Evolutionary conservation across 768 basidiomycete genomes (phyloP).

Genomic region (Piloderma croceum): DNA sequence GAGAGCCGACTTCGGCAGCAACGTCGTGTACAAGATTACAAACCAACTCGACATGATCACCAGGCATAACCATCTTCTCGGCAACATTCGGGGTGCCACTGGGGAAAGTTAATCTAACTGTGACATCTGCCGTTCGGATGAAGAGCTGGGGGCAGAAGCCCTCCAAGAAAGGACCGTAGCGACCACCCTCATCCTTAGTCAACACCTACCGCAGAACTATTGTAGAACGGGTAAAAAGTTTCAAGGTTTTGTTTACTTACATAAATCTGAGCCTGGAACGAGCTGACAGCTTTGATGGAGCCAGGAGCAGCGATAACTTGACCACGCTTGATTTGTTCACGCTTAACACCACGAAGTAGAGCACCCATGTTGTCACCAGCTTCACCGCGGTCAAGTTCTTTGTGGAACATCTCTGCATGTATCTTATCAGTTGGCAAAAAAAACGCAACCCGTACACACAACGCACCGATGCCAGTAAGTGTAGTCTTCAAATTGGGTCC

Average conservation of each 20-base stretch:
- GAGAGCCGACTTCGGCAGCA: constrained; percentile 82
- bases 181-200: constrained; percentile 88
- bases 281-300: constrained; percentile 89
- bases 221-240: constrained; percentile 3
- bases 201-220: constrained; percentile 45
- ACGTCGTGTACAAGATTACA: constrained; percentile 80
- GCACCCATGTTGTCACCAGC: constrained; percentile 99
- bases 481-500: constrained; percentile 83
- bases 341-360: constrained; percentile 92
- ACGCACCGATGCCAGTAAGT: constrained; percentile 85
- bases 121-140: constrained; percentile 93
- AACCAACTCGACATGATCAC: constrained; percentile 93
- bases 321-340: constrained; percentile 91
- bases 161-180: constrained; percentile 86
- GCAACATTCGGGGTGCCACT: constrained; percentile 72
- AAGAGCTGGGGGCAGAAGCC: constrained; percentile 96
- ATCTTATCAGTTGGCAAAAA: constrained; percentile 1
- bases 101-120: constrained; percentile 79
- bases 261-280: constrained; percentile 92
- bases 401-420: constrained; percentile 96
- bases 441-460: background rate
- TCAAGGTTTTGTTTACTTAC: constrained; percentile 31
- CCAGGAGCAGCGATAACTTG: constrained; percentile 88
- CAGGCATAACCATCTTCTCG: constrained; percentile 98
- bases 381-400: constrained; percentile 95